Evolutionary conservation across 2,329 filamentous ascomycete genomes (phyloP).

Genomic region (Albifimbria verrucaria): DNA sequence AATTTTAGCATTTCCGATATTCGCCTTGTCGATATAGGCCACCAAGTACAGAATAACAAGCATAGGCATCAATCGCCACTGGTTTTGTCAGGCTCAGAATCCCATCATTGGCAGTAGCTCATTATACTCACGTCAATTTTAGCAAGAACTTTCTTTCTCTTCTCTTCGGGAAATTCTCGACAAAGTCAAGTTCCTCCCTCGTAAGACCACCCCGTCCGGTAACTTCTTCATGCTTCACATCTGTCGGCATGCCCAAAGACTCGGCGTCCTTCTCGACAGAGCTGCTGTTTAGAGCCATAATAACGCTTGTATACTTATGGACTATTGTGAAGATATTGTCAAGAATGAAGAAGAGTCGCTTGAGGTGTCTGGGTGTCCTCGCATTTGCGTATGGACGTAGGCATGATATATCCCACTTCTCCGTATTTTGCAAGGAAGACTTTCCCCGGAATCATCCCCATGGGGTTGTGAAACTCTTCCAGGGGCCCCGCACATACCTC

Average conservation of each 20-base stretch:
- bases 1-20: conserved; percentile 48
- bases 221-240: conserved; percentile 7
- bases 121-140: conserved; percentile 14
- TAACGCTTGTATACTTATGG: too few relatives aligned
- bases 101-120: background rate
- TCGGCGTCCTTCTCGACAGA: conserved; percentile 14
- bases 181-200: conserved; percentile 15
- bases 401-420: too few relatives aligned
- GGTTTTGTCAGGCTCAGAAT: background rate
- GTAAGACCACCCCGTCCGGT: conserved; percentile 5
- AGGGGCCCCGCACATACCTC: too few relatives aligned
- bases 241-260: conserved; percentile 7
- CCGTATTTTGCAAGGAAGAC: too few relatives aligned
- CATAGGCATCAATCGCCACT: conserved; percentile 30
- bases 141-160: conserved; percentile 15
- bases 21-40: conserved; percentile 52
- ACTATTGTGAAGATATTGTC: too few relatives aligned
- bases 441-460: too few relatives aligned
- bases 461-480: too few relatives aligned
- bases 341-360: too few relatives aligned
- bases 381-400: too few relatives aligned
- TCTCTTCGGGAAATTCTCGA: conserved; percentile 15
- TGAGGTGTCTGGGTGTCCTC: too few relatives aligned
- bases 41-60: conserved; percentile 55
- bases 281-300: background rate